Base-by-base conservation (phyloP, 2,329 filamentous ascomycete genomes). In the Penicillium vulpinum region DNA sequence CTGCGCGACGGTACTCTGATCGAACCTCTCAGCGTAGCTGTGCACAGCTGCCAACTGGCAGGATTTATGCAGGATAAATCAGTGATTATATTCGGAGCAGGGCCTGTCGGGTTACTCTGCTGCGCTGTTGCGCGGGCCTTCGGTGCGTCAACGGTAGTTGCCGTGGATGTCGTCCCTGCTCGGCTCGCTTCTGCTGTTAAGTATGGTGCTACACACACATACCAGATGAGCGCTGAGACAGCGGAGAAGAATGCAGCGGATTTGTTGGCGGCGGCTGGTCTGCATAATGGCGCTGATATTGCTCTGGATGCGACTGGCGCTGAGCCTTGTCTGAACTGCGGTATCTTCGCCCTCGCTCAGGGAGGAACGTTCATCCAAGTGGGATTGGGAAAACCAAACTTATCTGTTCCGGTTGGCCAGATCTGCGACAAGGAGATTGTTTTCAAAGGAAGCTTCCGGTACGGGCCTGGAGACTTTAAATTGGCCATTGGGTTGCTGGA, bases 361-460 rank as follows among this genome's bases (percentile, higher is more conserved):
- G 89, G 89, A 49, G 89, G 89, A 26, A 86, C 82, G 10, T 92
- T 90, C 67, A 86, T 93, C 5, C 90, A 94, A 76, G 89, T 86
- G 48, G 92, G 91, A 49, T 92, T 96, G 89, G 92, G 92, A 68
- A 88, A 88, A 71, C 73, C 85, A 15, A 89, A 94, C 66, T 90
- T 95, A 73, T 88, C 56, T 1, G 9, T 68, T 21, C 66, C 66
- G 73, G 28, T 95, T 92, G 80, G 92, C 89, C 60, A 94, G 15
- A 80, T 94, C 72, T 94, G 91, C 71, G 82, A 87, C 54, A 96
- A 96, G 78, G 92, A 96, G 79, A 81, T 95, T 29, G 92, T 87
- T 4, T 84, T 89, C 45, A 89, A 88, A 69, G 92, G 92, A 24
- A 91, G 87, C 59, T 96, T 96, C 81, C 84, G 92, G 35, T 97